A percentile compares a stretch with the other conserved stretches of the same genome.
phyloP scores from a whole-genome alignment of 306 rosid genomes.

The Corylus heterophylla region DNA sequence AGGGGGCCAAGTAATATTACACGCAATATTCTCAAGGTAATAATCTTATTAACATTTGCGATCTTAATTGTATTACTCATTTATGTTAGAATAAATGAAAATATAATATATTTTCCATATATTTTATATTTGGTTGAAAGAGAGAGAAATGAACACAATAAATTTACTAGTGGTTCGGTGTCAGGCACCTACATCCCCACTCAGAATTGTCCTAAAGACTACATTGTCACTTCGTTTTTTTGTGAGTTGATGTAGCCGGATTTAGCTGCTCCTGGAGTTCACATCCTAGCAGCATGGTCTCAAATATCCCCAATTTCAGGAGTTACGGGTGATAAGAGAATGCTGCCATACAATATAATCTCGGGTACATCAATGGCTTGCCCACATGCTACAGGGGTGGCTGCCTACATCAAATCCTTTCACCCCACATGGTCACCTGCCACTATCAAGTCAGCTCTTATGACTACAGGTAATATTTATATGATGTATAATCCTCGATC shows the following conservation, averaged over 20 bases:
- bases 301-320: constrained; percentile 10
- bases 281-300: constrained; percentile 26
- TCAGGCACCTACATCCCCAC: too few species aligned
- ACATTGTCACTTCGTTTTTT: neutral
- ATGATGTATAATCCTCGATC: too few species aligned
- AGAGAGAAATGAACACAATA: too few species aligned
- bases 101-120: too few species aligned
- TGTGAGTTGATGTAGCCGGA: too few species aligned
- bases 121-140: too few species aligned
- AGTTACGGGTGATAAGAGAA: constrained; percentile 23
- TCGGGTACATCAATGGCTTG: constrained; percentile 51
- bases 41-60: too few species aligned
- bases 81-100: too few species aligned
- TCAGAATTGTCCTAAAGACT: too few species aligned
- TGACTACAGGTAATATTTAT: constrained; percentile 35
- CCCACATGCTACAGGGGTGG: constrained; percentile 36
- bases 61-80: too few species aligned
- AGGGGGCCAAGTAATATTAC: constrained; percentile 59
- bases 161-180: too few species aligned
- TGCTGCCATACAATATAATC: constrained; percentile 21
- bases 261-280: constrained; percentile 38
- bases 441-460: constrained; percentile 31
- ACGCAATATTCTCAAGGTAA: constrained; percentile 51
- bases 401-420: constrained; percentile 34
- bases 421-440: constrained; percentile 46